phyloP scores from a whole-genome alignment of 2,329 filamentous ascomycete genomes.

The Neopestalotiopsis clavispora region DNA sequence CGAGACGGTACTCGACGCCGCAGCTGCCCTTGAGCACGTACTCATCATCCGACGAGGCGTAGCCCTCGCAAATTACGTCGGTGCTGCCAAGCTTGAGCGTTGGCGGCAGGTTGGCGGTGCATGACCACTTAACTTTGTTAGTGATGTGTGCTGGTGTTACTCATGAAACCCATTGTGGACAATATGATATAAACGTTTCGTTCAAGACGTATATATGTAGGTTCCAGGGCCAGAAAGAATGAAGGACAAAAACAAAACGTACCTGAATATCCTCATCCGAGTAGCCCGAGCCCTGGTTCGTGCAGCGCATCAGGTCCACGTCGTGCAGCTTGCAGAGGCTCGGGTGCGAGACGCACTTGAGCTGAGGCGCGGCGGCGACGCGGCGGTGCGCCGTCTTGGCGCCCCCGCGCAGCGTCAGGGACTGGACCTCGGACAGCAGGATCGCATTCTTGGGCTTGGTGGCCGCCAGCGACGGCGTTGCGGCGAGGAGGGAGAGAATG shows the following conservation, averaged over 20 bases:
- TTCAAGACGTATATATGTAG: too few relatives aligned
- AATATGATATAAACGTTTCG: too few relatives aligned
- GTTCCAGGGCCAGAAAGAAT: too few relatives aligned
- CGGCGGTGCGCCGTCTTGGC: slow-evolving; percentile 77
- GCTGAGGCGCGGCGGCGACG: slow-evolving; percentile 75
- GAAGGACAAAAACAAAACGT: neutral
- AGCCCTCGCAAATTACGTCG: slow-evolving; percentile 93
- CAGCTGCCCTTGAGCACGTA: slow-evolving; percentile 93
- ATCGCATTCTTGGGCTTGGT: slow-evolving; percentile 55
- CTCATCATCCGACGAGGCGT: slow-evolving; percentile 74
- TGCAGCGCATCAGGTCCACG: slow-evolving; percentile 86
- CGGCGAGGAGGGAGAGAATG: slow-evolving; percentile 26
- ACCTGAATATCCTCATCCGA: slow-evolving; percentile 75
- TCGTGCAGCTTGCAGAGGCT: slow-evolving; percentile 71
- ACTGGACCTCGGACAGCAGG: slow-evolving; percentile 67
- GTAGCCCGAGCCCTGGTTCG: slow-evolving; percentile 83
- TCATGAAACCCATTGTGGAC: too few relatives aligned
- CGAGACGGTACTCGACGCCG: slow-evolving; percentile 85
- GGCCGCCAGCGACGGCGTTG: slow-evolving; percentile 24
- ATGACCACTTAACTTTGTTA: slow-evolving; percentile 70
- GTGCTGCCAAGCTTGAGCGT: slow-evolving; percentile 78
- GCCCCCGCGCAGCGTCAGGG: slow-evolving; percentile 74
- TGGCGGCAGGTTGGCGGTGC: slow-evolving; percentile 65
- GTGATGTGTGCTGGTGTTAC: neutral
- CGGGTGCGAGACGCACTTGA: slow-evolving; percentile 74